Evolutionary conservation across 2,329 filamentous ascomycete species (phyloP), one percentile per base, ranked within the genome.

Genomic region (Cladophialophora bantiana): DNA sequence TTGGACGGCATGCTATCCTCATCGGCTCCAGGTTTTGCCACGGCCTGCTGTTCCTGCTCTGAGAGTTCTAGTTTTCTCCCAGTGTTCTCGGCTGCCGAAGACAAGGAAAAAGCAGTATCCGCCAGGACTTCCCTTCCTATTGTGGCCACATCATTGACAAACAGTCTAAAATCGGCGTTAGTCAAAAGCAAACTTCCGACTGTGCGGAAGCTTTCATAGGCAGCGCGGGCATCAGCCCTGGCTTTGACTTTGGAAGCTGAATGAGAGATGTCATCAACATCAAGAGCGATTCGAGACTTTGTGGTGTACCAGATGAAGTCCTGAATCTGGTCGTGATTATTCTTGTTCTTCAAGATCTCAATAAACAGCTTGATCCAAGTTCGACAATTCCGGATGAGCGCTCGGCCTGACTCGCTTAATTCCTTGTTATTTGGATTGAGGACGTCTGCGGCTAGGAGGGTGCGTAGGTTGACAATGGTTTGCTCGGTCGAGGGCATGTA

Each of bases 401-500:
- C 85, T 7, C 89, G 87, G 31, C 94, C 93, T 7, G 91, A 91
- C 40, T 89, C 85, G 73, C 92, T 96, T 68, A 98, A 83, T 18
- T 92, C 88, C 58, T 86, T 84, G 68, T 89, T 88, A 60, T 91
- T 86, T 0, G 91, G 88, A 73, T 93, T 94, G 66, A 97, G 83
- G 18, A 95, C 76, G 73, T 94, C 90, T 38, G 91, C 89, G 3
- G 91, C 88, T 7, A 97, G 83, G 1, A 97, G 80, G 2, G 90
- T 92, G 71, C 92, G 88, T 2, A 98, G 82, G 71, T 96, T 93
- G 76, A 89, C 83, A 73, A 95, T 90, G 72, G 86, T 76, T 77
- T 98, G 94, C 72, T 95, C 90, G 10, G 91, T 97, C 5, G 92
- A 95, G 55, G 94, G 94, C 90, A 98, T 94, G 79, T 89, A 97